phyloP scores from a whole-genome alignment of 2,329 filamentous ascomycete genomes.

The Diatrype stigma region DNA sequence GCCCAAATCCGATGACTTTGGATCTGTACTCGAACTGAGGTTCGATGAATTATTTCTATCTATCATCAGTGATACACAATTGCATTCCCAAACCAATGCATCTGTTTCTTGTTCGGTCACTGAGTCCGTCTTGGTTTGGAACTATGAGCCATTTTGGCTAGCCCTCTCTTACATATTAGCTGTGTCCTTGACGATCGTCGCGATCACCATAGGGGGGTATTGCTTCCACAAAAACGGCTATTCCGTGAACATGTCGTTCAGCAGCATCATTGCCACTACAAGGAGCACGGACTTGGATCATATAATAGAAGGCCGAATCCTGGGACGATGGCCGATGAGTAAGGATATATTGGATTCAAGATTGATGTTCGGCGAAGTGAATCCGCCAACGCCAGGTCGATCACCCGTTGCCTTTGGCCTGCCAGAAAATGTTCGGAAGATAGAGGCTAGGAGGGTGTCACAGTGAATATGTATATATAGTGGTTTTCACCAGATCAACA shows the following conservation, averaged over 20 bases:
- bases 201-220: constrained; percentile 6
- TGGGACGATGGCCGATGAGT: constrained; percentile 9
- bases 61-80: constrained; percentile 6
- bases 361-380: constrained; percentile 9
- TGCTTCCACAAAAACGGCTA: constrained; percentile 8
- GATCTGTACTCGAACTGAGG: not conserved
- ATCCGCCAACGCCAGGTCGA: not conserved
- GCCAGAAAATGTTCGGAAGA: constrained; percentile 2
- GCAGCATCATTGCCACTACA: constrained; percentile 7
- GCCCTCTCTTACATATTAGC: constrained; percentile 9
- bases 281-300: constrained; percentile 8
- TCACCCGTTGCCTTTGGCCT: constrained; percentile 6
- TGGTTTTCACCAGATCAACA: too few species aligned
- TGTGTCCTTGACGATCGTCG: constrained; percentile 5
- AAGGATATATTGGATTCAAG: constrained; percentile 5
- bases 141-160: constrained; percentile 11
- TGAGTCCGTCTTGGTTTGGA: constrained; percentile 8
- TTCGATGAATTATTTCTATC: constrained; percentile 10
- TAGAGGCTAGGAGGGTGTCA: constrained; percentile 4
- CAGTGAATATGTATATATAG: too few species aligned
- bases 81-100: constrained; percentile 4
- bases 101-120: constrained; percentile 1
- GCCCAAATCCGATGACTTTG: constrained; percentile 4
- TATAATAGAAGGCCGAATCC: constrained; percentile 4
- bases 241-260: constrained; percentile 7